Percentiles rank a stretch among this genome's conserved stretches.
Conservation (phyloP, 108 stramenopile species). For the Cyclostephanos tholiformis region DNA sequence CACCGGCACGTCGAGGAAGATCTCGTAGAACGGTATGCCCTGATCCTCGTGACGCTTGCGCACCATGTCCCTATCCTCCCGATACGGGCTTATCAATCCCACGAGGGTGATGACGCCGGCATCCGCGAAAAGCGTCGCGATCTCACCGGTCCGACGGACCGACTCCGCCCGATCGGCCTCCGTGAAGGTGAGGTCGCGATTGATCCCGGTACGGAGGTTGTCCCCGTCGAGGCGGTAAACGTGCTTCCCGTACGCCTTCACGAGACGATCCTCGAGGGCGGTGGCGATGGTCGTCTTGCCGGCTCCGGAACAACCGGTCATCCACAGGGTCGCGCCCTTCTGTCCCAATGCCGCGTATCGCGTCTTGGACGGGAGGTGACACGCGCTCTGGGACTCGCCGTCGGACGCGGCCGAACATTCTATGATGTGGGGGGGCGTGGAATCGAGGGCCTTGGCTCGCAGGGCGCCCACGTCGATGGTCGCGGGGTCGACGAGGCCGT, state of each 20-base stretch:
- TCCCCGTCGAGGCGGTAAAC: conserved; percentile 98
- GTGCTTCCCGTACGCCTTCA: conserved; percentile 93
- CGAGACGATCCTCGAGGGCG: conserved; percentile 93
- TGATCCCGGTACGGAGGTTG: conserved; percentile 94
- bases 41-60: conserved; percentile 96
- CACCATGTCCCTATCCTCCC: conserved; percentile 90
- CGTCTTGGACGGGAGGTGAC: conserved; percentile 85
- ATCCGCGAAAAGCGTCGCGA: conserved; percentile 95
- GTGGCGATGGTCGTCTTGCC: conserved; percentile 98
- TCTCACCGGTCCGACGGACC: conserved; percentile 95
- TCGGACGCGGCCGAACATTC: conserved; percentile 92
- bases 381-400: conserved; percentile 91
- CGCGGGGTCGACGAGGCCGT: conserved; percentile 32
- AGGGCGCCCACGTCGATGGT: conserved; percentile 74
- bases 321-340: conserved; percentile 99
- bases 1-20: conserved; percentile 97
- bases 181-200: conserved; percentile 94
- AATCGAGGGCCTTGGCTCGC: conserved; percentile 73
- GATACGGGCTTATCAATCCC: conserved; percentile 94
- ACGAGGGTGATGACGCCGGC: conserved; percentile 96
- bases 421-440: conserved; percentile 96
- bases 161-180: conserved; percentile 95
- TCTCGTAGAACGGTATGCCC: conserved; percentile 97
- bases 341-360: conserved; percentile 92
- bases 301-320: conserved; percentile 95